phyloP scores from a whole-genome alignment of 441 rosid genomes.

The Eutrema salsugineum region DNA sequence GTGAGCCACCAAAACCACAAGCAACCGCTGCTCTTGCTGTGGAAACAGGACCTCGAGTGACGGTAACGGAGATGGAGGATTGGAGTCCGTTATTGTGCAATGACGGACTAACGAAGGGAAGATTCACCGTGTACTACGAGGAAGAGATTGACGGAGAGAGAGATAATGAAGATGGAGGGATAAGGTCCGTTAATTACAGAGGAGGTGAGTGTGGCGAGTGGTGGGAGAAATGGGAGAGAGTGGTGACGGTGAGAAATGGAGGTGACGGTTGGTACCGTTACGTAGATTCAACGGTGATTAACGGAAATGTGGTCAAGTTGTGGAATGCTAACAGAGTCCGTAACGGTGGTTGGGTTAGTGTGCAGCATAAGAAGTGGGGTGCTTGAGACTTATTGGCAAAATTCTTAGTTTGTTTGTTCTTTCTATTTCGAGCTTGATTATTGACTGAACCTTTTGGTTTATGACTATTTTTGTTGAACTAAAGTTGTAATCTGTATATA shows the following conservation, averaged over 20 bases:
- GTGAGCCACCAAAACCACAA: neutral
- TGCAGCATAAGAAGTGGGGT: slow-evolving; percentile 13
- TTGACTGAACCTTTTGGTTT: neutral
- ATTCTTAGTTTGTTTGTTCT: neutral
- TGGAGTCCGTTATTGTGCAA: slow-evolving; percentile 13
- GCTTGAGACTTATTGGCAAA: neutral
- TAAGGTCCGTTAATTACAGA: slow-evolving; percentile 18
- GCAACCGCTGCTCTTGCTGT: neutral
- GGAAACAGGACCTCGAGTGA: neutral
- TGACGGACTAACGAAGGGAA: slow-evolving; percentile 38
- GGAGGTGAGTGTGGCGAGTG: slow-evolving; percentile 23
- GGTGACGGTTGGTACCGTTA: slow-evolving; percentile 51
- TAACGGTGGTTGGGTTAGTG: slow-evolving; percentile 4
- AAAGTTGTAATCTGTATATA: slow-evolving; percentile 6
- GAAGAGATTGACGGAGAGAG: slow-evolving; percentile 15
- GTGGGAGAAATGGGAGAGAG: slow-evolving; percentile 27
- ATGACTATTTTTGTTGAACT: neutral
- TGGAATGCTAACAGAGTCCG: slow-evolving; percentile 49
- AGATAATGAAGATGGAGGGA: slow-evolving; percentile 6
- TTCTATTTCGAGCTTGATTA: neutral
- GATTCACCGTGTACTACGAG: slow-evolving; percentile 29
- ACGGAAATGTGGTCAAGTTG: slow-evolving; percentile 70
- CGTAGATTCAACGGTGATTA: slow-evolving; percentile 33
- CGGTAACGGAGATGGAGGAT: neutral
- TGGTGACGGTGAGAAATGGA: slow-evolving; percentile 34